These are phyloP conservation scores for Blumeria graminis DNA, from an alignment of 2,329 filamentous ascomycete genomes.

Conservation along the genomic window DNA sequence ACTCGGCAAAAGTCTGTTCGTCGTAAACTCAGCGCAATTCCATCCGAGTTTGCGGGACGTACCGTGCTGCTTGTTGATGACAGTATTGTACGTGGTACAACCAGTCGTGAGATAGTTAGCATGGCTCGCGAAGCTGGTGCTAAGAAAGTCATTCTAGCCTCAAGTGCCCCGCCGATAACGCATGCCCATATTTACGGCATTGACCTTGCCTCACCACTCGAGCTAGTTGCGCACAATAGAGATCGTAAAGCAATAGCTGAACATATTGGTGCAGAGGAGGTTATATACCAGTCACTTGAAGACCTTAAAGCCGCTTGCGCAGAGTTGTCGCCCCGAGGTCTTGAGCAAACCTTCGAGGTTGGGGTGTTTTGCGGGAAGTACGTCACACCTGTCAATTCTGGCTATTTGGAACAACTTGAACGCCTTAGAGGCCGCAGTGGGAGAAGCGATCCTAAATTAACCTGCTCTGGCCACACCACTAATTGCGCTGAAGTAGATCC, in stretches of 20 bases:
- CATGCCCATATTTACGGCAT: conserved; percentile 76
- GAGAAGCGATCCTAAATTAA: conserved; percentile 38
- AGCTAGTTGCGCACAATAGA: conserved; percentile 48
- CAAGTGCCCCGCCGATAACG: conserved; percentile 59
- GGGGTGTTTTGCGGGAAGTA: conserved; percentile 84
- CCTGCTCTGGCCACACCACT: conserved; percentile 40
- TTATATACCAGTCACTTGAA: conserved; percentile 54
- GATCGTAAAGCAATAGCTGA: conserved; percentile 34
- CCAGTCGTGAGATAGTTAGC: conserved; percentile 49
- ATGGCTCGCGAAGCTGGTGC: conserved; percentile 76
- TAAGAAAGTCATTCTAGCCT: conserved; percentile 59
- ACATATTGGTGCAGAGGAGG: conserved; percentile 48
- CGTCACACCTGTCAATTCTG: conserved; percentile 51
- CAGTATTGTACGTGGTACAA: conserved; percentile 71
- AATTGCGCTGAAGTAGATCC: conserved; percentile 17
- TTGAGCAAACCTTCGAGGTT: conserved; percentile 52
- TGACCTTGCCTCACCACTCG: conserved; percentile 44
- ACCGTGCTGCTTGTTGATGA: conserved; percentile 74
- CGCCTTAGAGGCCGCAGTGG: conserved; percentile 30
- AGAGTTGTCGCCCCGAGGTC: conserved; percentile 36
- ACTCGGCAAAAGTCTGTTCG: conserved; percentile 66
- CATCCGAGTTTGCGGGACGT: conserved; percentile 58
- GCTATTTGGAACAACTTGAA: conserved; percentile 66
- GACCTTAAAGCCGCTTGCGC: conserved; percentile 64
- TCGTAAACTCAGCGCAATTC: conserved; percentile 71